Base-by-base conservation (phyloP, 768 basidiomycete genomes). In the Lepiota brunneoincarnata region DNA sequence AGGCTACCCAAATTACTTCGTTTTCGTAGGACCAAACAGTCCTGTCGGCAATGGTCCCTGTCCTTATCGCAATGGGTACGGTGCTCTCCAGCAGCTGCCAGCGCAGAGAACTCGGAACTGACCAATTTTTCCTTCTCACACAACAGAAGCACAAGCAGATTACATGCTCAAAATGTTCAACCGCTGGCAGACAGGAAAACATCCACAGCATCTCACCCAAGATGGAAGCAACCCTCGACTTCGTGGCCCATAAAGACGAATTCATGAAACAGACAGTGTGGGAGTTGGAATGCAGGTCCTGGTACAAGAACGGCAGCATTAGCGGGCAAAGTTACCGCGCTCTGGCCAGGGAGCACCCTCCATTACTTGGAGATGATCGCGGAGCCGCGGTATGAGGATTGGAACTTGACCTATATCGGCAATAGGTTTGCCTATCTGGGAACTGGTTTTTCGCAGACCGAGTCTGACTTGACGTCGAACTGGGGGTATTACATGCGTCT, bases 311-410 rank as follows among this genome's bases (percentile, higher is more conserved):
- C 18, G 56, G 36, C 14, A 54, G 53, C 24, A 34, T 31, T 47
- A 5, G 49, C 62, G 1, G 70, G 67, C 1, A 69, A 67, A 37
- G 63, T 71, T 9, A 68, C 62, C 6, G 71, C 67, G 1, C 47
- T 70, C 21, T 72, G 71, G 72, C 64, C 67, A 2, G 72, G 70
- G 23, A 73, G 72, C 53, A 67, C 69, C 17, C 46, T 71, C 47
- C 72, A 73, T 50, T 73, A 71, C 38, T 58, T 71, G 37, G 70
- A 72, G 49, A 63, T 67, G 6, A 60, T 71, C 14, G 59, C 56
- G 6, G 64, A 71, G 3, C 66, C 67, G 12, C 63, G 70, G 6
- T 73, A 67, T 47, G 71, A 72, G 9, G 68, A 72, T 43, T 73
- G 72, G 70, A 60, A 68, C 31, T 62, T 73, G 53, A 64, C 57